Evolutionary conservation across 768 basidiomycete genomes (phyloP).

Genomic region (Termitomyces sp.): DNA sequence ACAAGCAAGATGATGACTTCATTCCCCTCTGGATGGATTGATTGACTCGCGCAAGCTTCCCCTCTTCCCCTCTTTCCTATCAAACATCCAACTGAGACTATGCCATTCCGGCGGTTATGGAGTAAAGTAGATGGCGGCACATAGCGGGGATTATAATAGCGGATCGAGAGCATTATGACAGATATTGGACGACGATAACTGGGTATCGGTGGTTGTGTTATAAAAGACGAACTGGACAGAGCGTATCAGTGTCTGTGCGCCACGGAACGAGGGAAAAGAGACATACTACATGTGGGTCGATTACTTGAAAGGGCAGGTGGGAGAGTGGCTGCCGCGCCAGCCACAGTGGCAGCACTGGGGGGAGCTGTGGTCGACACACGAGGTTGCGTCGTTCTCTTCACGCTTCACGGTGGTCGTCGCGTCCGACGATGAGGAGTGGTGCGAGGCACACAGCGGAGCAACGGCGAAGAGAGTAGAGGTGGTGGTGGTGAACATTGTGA

Average conservation of each 20-base stretch:
- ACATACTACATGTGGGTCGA: slow-evolving; percentile 3
- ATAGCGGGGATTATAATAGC: slow-evolving; percentile 12
- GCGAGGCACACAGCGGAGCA: slow-evolving; percentile 6
- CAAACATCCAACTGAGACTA: slow-evolving; percentile 15
- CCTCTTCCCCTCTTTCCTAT: slow-evolving; percentile 3
- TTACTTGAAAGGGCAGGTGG: slow-evolving; percentile 64
- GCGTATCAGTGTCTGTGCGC: slow-evolving; percentile 5
- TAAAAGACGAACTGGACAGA: background rate
- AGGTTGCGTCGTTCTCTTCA: slow-evolving; percentile 18
- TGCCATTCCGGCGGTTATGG: slow-evolving; percentile 12
- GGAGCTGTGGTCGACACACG: slow-evolving; percentile 47
- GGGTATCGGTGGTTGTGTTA: slow-evolving; percentile 9
- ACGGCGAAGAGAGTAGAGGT: slow-evolving; percentile 16
- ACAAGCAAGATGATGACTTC: slow-evolving; percentile 33
- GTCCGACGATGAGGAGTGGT: slow-evolving; percentile 18
- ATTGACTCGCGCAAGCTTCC: slow-evolving; percentile 21
- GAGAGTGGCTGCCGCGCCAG: slow-evolving; percentile 57
- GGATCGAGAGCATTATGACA: slow-evolving; percentile 18
- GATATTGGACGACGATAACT: slow-evolving; percentile 8
- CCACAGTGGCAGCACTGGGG: slow-evolving; percentile 81
- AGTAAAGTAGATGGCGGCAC: slow-evolving; percentile 11
- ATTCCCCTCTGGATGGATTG: slow-evolving; percentile 23
- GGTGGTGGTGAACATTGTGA: slow-evolving; percentile 22
- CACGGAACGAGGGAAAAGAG: background rate
- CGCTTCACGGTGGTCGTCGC: slow-evolving; percentile 7